Percentiles rank a stretch among this genome's conserved stretches.
phyloP scores from a whole-genome alignment of 2,329 filamentous ascomycete species.

The Botryosphaeria dothidea region DNA sequence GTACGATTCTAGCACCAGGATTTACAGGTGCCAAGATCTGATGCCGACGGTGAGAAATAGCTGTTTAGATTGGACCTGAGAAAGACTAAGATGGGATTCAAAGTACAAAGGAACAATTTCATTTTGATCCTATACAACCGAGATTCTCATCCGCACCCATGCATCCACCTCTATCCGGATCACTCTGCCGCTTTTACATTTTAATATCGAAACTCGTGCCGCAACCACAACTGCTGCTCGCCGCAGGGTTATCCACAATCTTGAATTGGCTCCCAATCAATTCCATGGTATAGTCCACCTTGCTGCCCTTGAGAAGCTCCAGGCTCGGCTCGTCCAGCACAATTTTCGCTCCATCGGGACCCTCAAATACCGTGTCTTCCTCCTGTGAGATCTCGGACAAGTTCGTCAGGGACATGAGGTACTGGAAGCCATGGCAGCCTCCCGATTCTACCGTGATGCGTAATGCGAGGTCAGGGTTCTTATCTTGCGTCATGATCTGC shows the following conservation, averaged over 20 bases:
- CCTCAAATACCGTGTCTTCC: conserved; percentile 88
- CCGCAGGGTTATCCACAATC: conserved; percentile 88
- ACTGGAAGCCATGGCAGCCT: conserved; percentile 97
- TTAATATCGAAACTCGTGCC: conserved; percentile 97
- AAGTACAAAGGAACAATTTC: background rate
- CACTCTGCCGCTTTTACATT: conserved; percentile 23
- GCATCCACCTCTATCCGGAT: too few relatives aligned
- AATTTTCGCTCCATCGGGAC: conserved; percentile 68
- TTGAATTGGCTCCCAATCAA: conserved; percentile 95
- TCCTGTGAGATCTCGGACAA: conserved; percentile 54
- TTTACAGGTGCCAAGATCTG: background rate
- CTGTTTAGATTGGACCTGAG: too few relatives aligned
- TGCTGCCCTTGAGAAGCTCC: conserved; percentile 87
- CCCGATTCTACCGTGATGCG: conserved; percentile 90
- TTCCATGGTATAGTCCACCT: conserved; percentile 95
- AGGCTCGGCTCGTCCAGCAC: conserved; percentile 86
- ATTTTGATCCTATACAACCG: background rate
- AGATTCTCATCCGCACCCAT: too few relatives aligned
- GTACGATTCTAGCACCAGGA: background rate
- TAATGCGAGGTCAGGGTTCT: conserved; percentile 79
- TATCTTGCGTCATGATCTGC: conserved; percentile 56
- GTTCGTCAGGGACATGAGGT: conserved; percentile 82
- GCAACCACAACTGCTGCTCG: conserved; percentile 93
- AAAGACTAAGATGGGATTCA: too few relatives aligned
- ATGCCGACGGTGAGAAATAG: background rate